Evolutionary conservation across 1,284 basidiomycete species (phyloP), one percentile per base, ranked within the genome.

Genomic region (Rhodotorula sp.): DNA sequence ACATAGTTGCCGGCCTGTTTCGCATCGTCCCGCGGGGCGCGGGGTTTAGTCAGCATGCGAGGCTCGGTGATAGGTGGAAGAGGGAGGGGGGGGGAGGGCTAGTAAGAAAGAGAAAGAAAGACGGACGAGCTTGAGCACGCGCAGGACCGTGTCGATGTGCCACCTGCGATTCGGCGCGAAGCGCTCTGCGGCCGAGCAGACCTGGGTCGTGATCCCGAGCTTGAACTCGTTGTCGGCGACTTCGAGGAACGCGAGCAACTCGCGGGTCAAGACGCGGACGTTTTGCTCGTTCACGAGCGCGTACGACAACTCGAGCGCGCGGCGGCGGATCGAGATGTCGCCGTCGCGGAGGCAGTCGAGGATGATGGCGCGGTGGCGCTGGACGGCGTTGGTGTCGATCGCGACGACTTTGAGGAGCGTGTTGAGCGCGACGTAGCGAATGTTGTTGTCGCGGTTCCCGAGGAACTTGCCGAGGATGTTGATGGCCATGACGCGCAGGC

Each of bases 171-270:
- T 98, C 0, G 97, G 97, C 3, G 97, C 96, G 80, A 92, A 99
- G 62, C 93, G 87, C 82, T 99, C 97, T 0, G 97, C 97, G 3
- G 95, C 96, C 31, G 98, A 85, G 76, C 91, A 93, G 72, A 99
- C 96, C 82, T 99, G 96, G 0, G 96, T 97, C 0, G 97, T 99
- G 88, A 99, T 91, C 1, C 92, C 91, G 6, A 93, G 87, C 84
- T 99, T 99, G 86, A 99, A 99, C 82, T 99, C 97, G 78, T 97
- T 96, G 81, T 99, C 97, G 29, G 97, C 94, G 26, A 98, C 93
- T 80, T 99, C 96, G 26, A 99, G 86, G 87, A 99, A 99, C 0
- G 93, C 91, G 52, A 99, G 86, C 31, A 99, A 85, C 80, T 99
- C 97, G 67, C 95, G 86, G 62, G 93, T 92, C 72, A 99, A 87